Conservation (phyloP, 148 eudicot species). For the Vaccinium corymbosum region DNA sequence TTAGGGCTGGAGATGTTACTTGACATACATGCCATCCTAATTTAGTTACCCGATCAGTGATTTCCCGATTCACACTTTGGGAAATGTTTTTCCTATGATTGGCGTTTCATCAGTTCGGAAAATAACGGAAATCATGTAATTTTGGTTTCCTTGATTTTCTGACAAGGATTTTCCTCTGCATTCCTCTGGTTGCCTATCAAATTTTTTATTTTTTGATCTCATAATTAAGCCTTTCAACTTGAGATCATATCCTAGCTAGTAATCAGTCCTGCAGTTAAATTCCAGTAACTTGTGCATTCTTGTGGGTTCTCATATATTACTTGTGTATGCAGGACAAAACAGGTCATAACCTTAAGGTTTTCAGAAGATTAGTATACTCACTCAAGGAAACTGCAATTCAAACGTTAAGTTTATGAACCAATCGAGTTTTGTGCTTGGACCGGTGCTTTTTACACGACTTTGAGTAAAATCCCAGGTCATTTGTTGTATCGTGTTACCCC, state of each 20-base stretch:
- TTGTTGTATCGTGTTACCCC: slow-evolving; percentile 5
- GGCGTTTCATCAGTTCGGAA: neutral
- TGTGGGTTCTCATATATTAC: neutral
- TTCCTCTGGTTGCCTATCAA: neutral
- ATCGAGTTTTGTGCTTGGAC: neutral
- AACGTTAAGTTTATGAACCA: slow-evolving; percentile 31
- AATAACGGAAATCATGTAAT: neutral
- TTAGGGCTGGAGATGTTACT: neutral
- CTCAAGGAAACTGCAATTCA: slow-evolving; percentile 68
- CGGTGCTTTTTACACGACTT: neutral
- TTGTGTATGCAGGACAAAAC: slow-evolving; percentile 64
- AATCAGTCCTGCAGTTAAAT: neutral
- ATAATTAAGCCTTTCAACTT: no score
- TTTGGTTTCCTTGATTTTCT: neutral
- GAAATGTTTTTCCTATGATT: neutral
- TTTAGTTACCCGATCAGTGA: neutral
- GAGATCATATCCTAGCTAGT: neutral
- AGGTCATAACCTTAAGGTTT: slow-evolving; percentile 72
- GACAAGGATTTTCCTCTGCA: neutral
- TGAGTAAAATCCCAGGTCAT: neutral
- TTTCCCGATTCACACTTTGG: neutral
- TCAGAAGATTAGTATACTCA: slow-evolving; percentile 66
- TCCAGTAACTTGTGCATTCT: neutral
- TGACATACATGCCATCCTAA: neutral
- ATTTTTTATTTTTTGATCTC: neutral